Evolutionary conservation across 2,329 filamentous ascomycete species (phyloP), one percentile per base, ranked within the genome.

Genomic region (Claviceps digitariae): DNA sequence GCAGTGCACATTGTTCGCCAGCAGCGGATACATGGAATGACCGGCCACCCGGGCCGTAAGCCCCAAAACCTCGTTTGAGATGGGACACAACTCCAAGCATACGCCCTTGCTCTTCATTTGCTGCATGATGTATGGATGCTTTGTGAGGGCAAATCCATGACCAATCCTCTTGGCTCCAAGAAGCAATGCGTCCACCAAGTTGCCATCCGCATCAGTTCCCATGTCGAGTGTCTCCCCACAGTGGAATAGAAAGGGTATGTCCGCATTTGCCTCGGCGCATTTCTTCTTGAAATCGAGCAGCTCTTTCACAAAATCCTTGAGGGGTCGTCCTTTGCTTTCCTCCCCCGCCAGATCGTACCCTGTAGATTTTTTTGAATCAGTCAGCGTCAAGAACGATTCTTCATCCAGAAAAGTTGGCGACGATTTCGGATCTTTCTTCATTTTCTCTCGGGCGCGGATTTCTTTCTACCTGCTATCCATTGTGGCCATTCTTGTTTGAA

Each of bases 1-100:
- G 67, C 86, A 90, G 49, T 84, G 83, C 50, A 89, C 77, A 40
- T 84, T 80, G 52, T 84, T 82, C n/a, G 84, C 84, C 52, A 89
- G 71, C 25, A 90, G 69, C 56, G 75, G 72, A 41, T 87, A 86
- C 63, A 84, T 79, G 17, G 82, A 69, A 60, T 89, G 86, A 13
- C 84, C 82, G 40, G 76, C 75, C 54, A 82, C 75, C 47, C 79
- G 75, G 9, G 81, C 76, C 50, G 83, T 86, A 20, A 90, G 73
- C 36, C 86, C 84, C 20, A 89, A 69, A 0, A 89, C 72, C 70
- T 90, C 86, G 61, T 89, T 90, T 1, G 84, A 88, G 50, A 88
- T 87, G 0, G 85, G 86, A 59, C 86, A 89, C 1, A 86, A 70
- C 68, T 90, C 86, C n/a, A 90, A 72, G 58, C 84, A 87, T 36